Evolutionary conservation across 129 eudicot species (phyloP).

Genomic region (Artemisia tridentata): DNA sequence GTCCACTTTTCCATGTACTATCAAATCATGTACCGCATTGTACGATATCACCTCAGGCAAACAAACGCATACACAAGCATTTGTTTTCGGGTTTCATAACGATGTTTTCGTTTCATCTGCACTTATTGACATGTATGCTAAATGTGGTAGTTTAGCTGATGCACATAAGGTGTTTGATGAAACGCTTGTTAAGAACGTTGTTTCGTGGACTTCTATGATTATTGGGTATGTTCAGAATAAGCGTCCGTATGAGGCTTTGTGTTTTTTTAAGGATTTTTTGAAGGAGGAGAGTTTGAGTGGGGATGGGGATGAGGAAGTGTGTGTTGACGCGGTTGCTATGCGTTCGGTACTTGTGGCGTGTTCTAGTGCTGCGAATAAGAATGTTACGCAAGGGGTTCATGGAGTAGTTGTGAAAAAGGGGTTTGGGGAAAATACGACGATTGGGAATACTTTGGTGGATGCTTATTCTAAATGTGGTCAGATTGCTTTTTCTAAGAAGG

Average conservation of each 20-base stretch:
- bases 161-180: constrained; percentile 53
- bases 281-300: constrained; percentile 20
- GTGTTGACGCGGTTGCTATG: constrained; percentile 36
- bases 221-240: constrained; percentile 48
- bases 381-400: constrained; percentile 35
- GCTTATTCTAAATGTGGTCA: constrained; percentile 57
- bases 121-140: constrained; percentile 47
- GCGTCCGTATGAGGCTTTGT: constrained; percentile 30
- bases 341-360: constrained; percentile 41
- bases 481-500: constrained; percentile 41
- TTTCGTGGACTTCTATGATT: constrained; percentile 66
- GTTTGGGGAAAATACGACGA: constrained; percentile 35
- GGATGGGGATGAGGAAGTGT: constrained; percentile 12
- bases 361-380: constrained; percentile 34
- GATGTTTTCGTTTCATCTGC: constrained; percentile 41
- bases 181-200: constrained; percentile 43
- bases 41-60: constrained; percentile 34
- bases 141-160: constrained; percentile 43
- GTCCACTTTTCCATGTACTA: constrained; percentile 41
- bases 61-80: constrained; percentile 36
- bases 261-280: constrained; percentile 33
- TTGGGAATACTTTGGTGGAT: constrained; percentile 49
- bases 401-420: constrained; percentile 37
- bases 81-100: constrained; percentile 34
- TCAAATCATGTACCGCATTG: constrained; percentile 40